Percentiles rank a stretch among this genome's conserved stretches.
These are phyloP conservation scores for Ogataea pini DNA, from an alignment of 805 yeast genomes.

Conservation along the genomic window DNA sequence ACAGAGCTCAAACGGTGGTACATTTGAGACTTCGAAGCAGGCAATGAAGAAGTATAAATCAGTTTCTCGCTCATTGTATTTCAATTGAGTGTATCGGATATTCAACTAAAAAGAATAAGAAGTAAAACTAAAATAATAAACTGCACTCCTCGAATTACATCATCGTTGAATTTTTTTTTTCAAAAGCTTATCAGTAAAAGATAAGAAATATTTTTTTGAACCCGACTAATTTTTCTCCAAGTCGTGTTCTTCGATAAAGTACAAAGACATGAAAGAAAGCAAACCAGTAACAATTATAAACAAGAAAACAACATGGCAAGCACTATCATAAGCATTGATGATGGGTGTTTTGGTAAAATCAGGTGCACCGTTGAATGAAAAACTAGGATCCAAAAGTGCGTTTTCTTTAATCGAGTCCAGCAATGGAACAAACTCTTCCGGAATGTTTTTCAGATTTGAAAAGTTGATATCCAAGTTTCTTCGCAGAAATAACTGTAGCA, in stretches of 20 bases:
- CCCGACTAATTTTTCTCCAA: constrained; percentile 6
- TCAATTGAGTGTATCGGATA: too few species aligned
- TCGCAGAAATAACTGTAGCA: constrained; percentile 37
- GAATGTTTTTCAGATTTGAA: constrained; percentile 12
- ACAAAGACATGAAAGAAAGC: constrained; percentile 12
- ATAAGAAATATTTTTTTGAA: neutral
- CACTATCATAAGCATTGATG: constrained; percentile 47
- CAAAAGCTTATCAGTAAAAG: neutral
- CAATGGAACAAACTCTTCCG: constrained; percentile 13
- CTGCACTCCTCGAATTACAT: constrained; percentile 3
- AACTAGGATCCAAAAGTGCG: constrained; percentile 26
- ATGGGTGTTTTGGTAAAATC: constrained; percentile 46
- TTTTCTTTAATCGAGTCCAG: constrained; percentile 12
- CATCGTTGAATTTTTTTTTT: neutral
- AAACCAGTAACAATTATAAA: constrained; percentile 34
- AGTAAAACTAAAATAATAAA: too few species aligned
- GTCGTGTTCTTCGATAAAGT: constrained; percentile 15
- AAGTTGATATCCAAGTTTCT: constrained; percentile 15
- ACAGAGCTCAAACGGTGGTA: neutral
- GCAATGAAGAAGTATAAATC: neutral
- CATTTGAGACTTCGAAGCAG: too few species aligned
- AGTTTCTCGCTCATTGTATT: neutral
- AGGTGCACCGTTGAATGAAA: constrained; percentile 46
- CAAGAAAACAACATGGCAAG: constrained; percentile 53
- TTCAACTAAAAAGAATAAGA: too few species aligned